Evolutionary conservation across 78 protist species (phyloP).

Genomic region (Corallochytrium limacisporum): DNA sequence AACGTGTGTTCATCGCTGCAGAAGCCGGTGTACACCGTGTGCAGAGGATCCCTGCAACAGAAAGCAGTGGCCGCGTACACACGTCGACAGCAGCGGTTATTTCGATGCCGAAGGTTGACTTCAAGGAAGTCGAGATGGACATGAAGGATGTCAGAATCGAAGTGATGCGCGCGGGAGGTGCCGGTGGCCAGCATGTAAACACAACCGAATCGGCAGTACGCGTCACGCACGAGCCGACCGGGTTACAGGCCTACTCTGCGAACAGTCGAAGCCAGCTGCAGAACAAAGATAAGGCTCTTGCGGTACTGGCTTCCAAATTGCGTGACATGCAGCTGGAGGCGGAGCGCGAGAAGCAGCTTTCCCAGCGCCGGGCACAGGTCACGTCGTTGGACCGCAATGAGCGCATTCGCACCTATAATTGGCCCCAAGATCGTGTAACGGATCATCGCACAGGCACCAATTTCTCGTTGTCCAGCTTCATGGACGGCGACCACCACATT

Average conservation of each 20-base stretch:
- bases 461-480: too few relatives aligned
- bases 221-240: conserved; percentile 78
- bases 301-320: conserved; percentile 38
- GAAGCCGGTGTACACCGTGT: conserved; percentile 88
- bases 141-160: conserved; percentile 28
- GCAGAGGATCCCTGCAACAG: conserved; percentile 84
- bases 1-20: conserved; percentile 51
- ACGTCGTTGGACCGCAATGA: conserved; percentile 49
- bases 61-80: conserved; percentile 69
- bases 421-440: conserved; percentile 73
- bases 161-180: conserved; percentile 52
- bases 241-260: conserved; percentile 49
- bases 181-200: conserved; percentile 90
- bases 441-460: neutral
- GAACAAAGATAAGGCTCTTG: conserved; percentile 58
- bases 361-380: conserved; percentile 37
- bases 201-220: conserved; percentile 80
- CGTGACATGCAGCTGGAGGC: too few relatives aligned
- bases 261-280: conserved; percentile 67
- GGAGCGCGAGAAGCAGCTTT: conserved; percentile 5
- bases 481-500: too few relatives aligned
- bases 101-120: conserved; percentile 65
- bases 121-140: neutral
- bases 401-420: conserved; percentile 65
- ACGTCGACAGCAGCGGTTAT: conserved; percentile 73